Conservation (phyloP, 2,329 filamentous ascomycete genomes). For the Hypoxylon sp. region DNA sequence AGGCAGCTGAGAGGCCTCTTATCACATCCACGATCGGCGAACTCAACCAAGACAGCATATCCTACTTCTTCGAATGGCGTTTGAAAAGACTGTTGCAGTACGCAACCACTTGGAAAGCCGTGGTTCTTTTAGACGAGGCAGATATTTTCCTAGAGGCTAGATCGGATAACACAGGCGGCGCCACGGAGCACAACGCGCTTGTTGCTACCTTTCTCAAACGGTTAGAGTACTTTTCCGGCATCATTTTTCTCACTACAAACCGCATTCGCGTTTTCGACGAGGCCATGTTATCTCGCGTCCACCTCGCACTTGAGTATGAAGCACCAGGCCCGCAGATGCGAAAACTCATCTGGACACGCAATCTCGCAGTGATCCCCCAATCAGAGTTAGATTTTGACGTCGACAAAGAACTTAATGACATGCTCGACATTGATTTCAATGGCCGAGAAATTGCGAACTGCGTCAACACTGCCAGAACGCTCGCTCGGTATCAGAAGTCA, state of each 20-base stretch:
- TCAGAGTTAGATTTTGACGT: not conserved
- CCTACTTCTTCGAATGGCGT: slow-evolving; percentile 37
- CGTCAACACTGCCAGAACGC: slow-evolving; percentile 22
- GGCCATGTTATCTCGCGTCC: slow-evolving; percentile 59
- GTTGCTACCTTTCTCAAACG: slow-evolving; percentile 55
- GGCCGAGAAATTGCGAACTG: slow-evolving; percentile 47
- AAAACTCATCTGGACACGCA: slow-evolving; percentile 27
- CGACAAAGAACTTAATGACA: slow-evolving; percentile 19
- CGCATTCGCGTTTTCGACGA: slow-evolving; percentile 59
- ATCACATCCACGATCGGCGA: slow-evolving; percentile 36
- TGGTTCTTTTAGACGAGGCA: slow-evolving; percentile 48
- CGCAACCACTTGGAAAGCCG: slow-evolving; percentile 47
- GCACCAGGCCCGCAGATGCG: slow-evolving; percentile 22
- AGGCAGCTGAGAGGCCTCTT: slow-evolving; percentile 35
- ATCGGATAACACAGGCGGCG: slow-evolving; percentile 30
- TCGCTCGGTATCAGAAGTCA: slow-evolving; percentile 2
- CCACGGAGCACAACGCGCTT: slow-evolving; percentile 40
- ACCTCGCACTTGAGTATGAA: slow-evolving; percentile 55
- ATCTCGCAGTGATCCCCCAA: slow-evolving; percentile 7
- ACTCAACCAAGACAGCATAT: slow-evolving; percentile 28
- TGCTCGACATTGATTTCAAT: slow-evolving; percentile 34
- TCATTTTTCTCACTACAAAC: slow-evolving; percentile 61
- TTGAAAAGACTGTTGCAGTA: slow-evolving; percentile 43
- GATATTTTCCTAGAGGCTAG: slow-evolving; percentile 54
- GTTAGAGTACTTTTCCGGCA: slow-evolving; percentile 58